Evolutionary conservation across 192 early-diverging fungal species (phyloP), one percentile per base, ranked within the genome.

Genomic region (Gigaspora rosea): DNA sequence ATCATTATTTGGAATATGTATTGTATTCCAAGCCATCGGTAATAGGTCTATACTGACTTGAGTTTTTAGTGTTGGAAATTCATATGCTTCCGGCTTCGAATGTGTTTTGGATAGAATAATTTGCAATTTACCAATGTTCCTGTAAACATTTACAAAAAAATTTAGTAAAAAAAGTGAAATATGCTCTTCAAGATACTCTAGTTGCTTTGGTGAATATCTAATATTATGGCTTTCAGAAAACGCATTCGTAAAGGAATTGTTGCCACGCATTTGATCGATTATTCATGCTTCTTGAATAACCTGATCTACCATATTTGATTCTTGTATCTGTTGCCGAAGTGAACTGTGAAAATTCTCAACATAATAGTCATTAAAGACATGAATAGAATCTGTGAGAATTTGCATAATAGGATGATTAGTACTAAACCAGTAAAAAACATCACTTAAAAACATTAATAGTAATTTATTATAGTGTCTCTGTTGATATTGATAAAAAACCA

Each of bases 101-200:
- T 49, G 27, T 70, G 35, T 27, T 5, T 70, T 7, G 0, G 68
- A 70, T n/a, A 3, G 41, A 41, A 41, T 41, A 41, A 41, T 41
- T 41, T 41, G 0, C 2, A 2, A 41, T 2, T 41, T 41, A 41
- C 41, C 41, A 41, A 41, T 41, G 4, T 41, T 41, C 7, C 41
- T 41, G 7, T 41, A 41, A 1, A 70, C 68, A 47, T 49, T 41
- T 70, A 41, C 46, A 18, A 70, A 70, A 51, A 70, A 20, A 70
- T 70, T 70, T 70, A 70, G 15, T 20, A 70, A 16, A 16, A 70
- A 70, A 49, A 70, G 68, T 51, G 68, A 32, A 70, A 1, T 3
- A 70, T 1, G 47, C 35, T 70, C 51, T 70, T 70, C 68, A 70
- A 70, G 35, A 49, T 70, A 70, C 51, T 70, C 68, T 9, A 70